phyloP scores from a whole-genome alignment of 2,329 filamentous ascomycete species.

The Xylariaceae sp. region DNA sequence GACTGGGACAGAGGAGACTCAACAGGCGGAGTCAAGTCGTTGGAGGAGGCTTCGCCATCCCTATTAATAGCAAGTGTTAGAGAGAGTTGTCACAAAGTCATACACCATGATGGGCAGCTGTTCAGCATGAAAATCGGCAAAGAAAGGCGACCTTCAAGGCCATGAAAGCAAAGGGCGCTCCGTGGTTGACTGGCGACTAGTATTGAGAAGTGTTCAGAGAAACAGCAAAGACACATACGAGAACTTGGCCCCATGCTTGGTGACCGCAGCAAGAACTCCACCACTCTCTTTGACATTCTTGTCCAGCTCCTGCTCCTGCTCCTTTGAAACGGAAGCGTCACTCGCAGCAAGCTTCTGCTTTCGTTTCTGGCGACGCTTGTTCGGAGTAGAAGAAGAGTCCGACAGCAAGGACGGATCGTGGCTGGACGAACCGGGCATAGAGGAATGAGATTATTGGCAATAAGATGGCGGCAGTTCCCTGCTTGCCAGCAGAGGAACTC shows the following conservation, averaged over 20 bases:
- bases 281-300: constrained; percentile 34
- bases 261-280: constrained; percentile 34
- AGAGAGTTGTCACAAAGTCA: constrained; percentile 5
- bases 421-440: constrained; percentile 36
- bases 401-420: constrained; percentile 29
- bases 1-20: constrained; percentile 29
- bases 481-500: constrained; percentile 34
- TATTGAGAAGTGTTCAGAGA: constrained; percentile 5
- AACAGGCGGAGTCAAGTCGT: constrained; percentile 24
- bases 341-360: constrained; percentile 31
- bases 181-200: constrained; percentile 3
- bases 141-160: constrained; percentile 21
- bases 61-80: constrained; percentile 17
- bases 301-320: constrained; percentile 36
- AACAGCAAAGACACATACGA: constrained; percentile 25
- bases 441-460: constrained; percentile 26
- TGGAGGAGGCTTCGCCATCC: constrained; percentile 19
- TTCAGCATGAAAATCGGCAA: constrained; percentile 9
- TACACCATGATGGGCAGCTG: not conserved
- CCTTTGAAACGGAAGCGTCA: constrained; percentile 33
- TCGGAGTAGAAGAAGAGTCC: constrained; percentile 28
- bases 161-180: not conserved
- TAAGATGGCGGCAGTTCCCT: constrained; percentile 32
- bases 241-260: constrained; percentile 34
- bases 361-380: constrained; percentile 27